A percentile compares a stretch with the other conserved stretches of the same genome.
Conservation (phyloP, 164 flowering plant species). For the Annona cherimola region DNA sequence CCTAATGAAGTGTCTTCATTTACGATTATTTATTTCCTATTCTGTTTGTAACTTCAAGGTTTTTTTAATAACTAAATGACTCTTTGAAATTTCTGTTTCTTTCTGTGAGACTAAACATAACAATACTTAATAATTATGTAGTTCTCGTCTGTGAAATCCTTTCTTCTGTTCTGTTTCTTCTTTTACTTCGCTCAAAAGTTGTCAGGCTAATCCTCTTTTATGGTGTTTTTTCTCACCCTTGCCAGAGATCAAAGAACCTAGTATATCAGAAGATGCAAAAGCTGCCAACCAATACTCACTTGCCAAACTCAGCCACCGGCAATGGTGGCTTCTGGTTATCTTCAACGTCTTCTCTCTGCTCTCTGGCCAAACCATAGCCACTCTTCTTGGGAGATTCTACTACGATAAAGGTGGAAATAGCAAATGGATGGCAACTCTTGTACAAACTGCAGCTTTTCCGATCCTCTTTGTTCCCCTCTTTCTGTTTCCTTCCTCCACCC, state of each 20-base stretch:
- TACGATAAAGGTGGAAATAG: conserved; percentile 27
- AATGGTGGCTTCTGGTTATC: conserved; percentile 33
- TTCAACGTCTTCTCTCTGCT: conserved; percentile 25
- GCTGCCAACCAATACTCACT: neutral
- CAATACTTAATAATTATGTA: too few species aligned
- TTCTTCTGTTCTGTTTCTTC: too few species aligned
- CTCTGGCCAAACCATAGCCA: conserved; percentile 18
- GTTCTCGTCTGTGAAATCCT: too few species aligned
- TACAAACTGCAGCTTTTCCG: conserved; percentile 25
- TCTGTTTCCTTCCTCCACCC: conserved; percentile 1
- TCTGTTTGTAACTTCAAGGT: too few species aligned
- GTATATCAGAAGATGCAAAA: conserved; percentile 5
- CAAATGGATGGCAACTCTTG: conserved; percentile 28
- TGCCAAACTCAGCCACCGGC: conserved; percentile 2
- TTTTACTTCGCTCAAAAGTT: too few species aligned
- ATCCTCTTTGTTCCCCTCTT: conserved; percentile 17
- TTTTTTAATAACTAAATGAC: too few species aligned
- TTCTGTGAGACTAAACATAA: too few species aligned
- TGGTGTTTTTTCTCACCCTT: neutral
- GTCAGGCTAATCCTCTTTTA: neutral
- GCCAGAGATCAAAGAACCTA: conserved; percentile 19
- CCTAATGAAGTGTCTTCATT: too few species aligned
- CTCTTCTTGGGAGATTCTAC: conserved; percentile 27
- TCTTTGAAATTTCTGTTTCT: too few species aligned
- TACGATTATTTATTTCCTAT: too few species aligned